Evolutionary conservation across 495 filamentous ascomycete genomes (phyloP).

Genomic region (Darksidea phi): DNA sequence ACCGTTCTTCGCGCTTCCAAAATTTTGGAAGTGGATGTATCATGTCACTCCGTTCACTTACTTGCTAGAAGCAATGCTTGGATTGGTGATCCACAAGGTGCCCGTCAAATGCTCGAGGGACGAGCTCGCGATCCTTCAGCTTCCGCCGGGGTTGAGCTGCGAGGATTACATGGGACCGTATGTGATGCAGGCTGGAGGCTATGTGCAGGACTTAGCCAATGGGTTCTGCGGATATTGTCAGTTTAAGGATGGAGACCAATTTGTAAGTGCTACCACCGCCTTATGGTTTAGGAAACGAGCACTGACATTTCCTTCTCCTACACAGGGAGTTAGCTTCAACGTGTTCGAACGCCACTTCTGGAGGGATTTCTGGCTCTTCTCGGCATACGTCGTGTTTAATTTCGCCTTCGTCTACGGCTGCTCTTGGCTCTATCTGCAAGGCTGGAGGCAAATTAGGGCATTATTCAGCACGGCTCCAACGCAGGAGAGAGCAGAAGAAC

Average conservation of each 20-base stretch:
- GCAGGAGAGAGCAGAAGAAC: conserved; percentile 43
- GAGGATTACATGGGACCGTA: conserved; percentile 23
- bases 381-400: conserved; percentile 31
- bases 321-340: background rate
- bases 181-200: conserved; percentile 29
- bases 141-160: conserved; percentile 27
- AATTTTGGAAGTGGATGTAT: conserved; percentile 81
- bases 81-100: conserved; percentile 46
- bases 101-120: conserved; percentile 24
- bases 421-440: conserved; percentile 51
- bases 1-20: conserved; percentile 58
- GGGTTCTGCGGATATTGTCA: conserved; percentile 38
- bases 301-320: conserved; percentile 6
- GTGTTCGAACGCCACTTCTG: conserved; percentile 17
- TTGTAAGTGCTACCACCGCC: conserved; percentile 4
- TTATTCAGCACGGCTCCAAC: conserved; percentile 45
- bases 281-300: conserved; percentile 28
- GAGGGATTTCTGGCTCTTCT: conserved; percentile 35
- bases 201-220: conserved; percentile 26
- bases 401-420: conserved; percentile 25
- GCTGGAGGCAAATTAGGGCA: conserved; percentile 45
- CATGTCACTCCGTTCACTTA: conserved; percentile 66
- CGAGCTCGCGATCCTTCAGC: conserved; percentile 33
- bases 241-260: conserved; percentile 38
- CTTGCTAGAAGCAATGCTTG: conserved; percentile 52